Evolutionary conservation across 805 yeast species (phyloP), one percentile per base, ranked within the genome.

Genomic region (Lachancea cidri): DNA sequence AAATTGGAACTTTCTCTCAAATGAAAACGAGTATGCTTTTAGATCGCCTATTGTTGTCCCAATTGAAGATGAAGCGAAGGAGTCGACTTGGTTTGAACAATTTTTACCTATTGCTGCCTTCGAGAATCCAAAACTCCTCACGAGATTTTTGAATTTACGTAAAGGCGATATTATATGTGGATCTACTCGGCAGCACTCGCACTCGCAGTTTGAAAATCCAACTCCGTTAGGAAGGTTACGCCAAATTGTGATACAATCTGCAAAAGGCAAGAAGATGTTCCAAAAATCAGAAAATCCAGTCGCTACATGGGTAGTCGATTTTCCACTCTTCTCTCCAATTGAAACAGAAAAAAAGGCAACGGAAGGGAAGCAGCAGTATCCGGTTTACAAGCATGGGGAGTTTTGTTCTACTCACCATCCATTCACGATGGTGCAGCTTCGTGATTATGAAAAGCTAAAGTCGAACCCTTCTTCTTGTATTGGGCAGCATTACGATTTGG

Each of bases 401-500:
- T 71, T 70, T 36, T 78, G 73, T 30, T 76, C 98, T 0, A 89
- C 97, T 0, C 99, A 93, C 58, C 99, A 93, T 59, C 99, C 99
- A 4, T 93, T 93, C 66, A 93, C 99, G 0, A 93, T 93, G 98
- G 84, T 82, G 1, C 73, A 80, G 29, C 56, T 77, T 0, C 79
- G 75, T 11, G 96, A 87, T 56, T 82, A 82, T 50, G 74, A 74
- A 1, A 58, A 66, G 5, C 65, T 88, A 6, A 27, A 41, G 18
- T 49, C 67, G 0, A 68, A 71, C 15, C 94, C 94, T 4, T 62
- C 86, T 18, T 58, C 66, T 30, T 87, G 83, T 2, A 71, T 77
- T 29, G 98, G 98, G 8, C 94, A 86, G 54, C 98, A 93, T 62
- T 93, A 88, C 60, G 99, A 93, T 58, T 65, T 93, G 13, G 98